Percentiles rank a stretch among this genome's conserved stretches.
Evolutionary conservation across 768 basidiomycete genomes (phyloP).

Genomic region (Pleurotus tuber-regium): DNA sequence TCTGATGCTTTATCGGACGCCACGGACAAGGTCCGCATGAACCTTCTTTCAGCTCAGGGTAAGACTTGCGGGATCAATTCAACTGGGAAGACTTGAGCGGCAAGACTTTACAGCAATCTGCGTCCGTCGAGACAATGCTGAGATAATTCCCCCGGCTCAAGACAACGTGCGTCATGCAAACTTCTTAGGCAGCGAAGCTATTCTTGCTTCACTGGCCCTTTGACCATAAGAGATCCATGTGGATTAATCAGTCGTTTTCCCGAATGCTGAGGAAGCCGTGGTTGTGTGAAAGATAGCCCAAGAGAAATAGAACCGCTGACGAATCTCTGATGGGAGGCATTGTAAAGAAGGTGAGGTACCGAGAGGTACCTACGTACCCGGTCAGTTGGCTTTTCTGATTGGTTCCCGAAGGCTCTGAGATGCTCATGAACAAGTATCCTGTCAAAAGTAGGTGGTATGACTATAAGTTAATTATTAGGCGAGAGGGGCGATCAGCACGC

Average conservation of each 20-base stretch:
- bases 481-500: slow-evolving; percentile 1
- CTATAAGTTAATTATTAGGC: not conserved
- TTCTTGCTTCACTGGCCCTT: not conserved
- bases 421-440: not conserved
- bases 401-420: too few species aligned
- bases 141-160: not conserved
- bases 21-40: slow-evolving; percentile 10
- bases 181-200: not conserved
- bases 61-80: slow-evolving; percentile 4
- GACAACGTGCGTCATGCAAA: slow-evolving; percentile 10
- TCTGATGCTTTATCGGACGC: slow-evolving; percentile 9
- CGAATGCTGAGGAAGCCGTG: not conserved
- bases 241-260: too few species aligned
- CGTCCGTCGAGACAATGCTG: slow-evolving; percentile 1
- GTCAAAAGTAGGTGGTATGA: not conserved
- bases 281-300: not conserved
- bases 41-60: slow-evolving; percentile 5
- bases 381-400: too few species aligned
- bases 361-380: too few species aligned
- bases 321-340: too few species aligned
- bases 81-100: not conserved
- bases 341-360: too few species aligned
- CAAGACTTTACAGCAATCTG: not conserved
- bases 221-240: not conserved
- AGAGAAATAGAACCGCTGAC: not conserved